Evolutionary conservation across 1,284 basidiomycete genomes (phyloP), one percentile per base, ranked within the genome.

Genomic region (Ganoderma resinaceum): DNA sequence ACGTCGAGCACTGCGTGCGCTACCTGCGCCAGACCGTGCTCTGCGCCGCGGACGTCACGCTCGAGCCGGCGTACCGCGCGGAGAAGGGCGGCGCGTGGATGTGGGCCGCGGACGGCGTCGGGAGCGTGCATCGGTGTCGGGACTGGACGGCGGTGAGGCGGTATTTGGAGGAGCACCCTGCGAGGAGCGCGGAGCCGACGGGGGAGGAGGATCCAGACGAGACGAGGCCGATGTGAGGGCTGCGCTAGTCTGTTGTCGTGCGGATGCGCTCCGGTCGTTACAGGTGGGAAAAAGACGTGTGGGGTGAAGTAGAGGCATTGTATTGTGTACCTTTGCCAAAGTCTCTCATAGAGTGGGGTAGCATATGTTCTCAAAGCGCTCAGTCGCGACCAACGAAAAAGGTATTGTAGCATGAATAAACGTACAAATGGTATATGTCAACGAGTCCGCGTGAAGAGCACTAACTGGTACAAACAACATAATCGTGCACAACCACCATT

Each of bases 1-100:
- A 83, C 67, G 73, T 80, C 42, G 72, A 80, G 52, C 83, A 84
- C 58, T 84, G 82, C 64, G 67, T 83, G 61, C 77, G 79, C 14
- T 83, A 83, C 68, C 75, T 83, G 4, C 70, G 80, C 35, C 82
- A 83, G 71, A 75, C 76, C 8, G 71, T 83, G 12, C 62, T 84
- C 8, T 83, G 82, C 69, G 67, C 74, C 29, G 79, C 82, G 0
- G 81, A 84, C 65, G 76, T 78, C 38, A 83, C 83, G 35, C 73
- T 83, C 23, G 82, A 84, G 69, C 76, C 72, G 11, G 77, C 77
- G 61, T 73, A 77, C 63, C 77, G 70, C 3, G 76, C 70, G 31
- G 14, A 70, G 31, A 46, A 66, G 38, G 72, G 66, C 29, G 73
- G 74, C 1, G 37, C 55, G 38, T 70, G 63, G 66, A 60, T 64